A percentile compares a stretch with the other conserved stretches of the same genome.
Conservation (phyloP, 2,329 filamentous ascomycete genomes). For the Ascochyta fabae region DNA sequence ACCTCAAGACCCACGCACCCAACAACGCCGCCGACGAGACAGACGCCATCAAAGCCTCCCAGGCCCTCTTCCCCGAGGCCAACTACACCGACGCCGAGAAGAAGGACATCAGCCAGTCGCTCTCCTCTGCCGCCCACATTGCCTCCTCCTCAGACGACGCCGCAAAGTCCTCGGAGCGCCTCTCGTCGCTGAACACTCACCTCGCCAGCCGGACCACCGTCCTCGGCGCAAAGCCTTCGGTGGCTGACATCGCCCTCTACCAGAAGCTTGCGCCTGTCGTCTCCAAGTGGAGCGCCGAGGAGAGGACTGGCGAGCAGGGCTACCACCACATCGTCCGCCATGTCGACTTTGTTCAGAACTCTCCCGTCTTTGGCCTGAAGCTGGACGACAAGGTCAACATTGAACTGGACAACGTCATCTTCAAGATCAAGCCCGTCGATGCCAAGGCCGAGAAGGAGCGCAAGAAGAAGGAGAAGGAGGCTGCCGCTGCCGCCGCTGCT, state of each 20-base stretch:
- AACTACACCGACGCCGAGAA: slow-evolving; percentile 81
- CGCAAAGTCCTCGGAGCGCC: slow-evolving; percentile 65
- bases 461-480: slow-evolving; percentile 92
- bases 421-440: slow-evolving; percentile 87
- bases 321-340: slow-evolving; percentile 90
- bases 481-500: slow-evolving; percentile 58
- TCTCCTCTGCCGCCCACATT: slow-evolving; percentile 76
- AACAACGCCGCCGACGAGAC: slow-evolving; percentile 47
- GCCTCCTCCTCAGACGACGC: slow-evolving; percentile 64
- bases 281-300: slow-evolving; percentile 79
- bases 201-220: slow-evolving; percentile 87
- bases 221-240: slow-evolving; percentile 86
- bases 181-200: slow-evolving; percentile 83
- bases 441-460: slow-evolving; percentile 95
- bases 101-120: slow-evolving; percentile 88
- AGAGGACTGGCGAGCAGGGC: slow-evolving; percentile 87
- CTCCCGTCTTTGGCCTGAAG: slow-evolving; percentile 71
- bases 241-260: slow-evolving; percentile 86
- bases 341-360: slow-evolving; percentile 94
- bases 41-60: slow-evolving; percentile 53
- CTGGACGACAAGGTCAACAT: slow-evolving; percentile 80
- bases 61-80: slow-evolving; percentile 71
- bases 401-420: slow-evolving; percentile 79
- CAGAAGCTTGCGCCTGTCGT: slow-evolving; percentile 77
- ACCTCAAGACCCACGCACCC: slow-evolving; percentile 47